Conservation (phyloP, 1,284 basidiomycete species). For the Acaromyces ingoldii region DNA sequence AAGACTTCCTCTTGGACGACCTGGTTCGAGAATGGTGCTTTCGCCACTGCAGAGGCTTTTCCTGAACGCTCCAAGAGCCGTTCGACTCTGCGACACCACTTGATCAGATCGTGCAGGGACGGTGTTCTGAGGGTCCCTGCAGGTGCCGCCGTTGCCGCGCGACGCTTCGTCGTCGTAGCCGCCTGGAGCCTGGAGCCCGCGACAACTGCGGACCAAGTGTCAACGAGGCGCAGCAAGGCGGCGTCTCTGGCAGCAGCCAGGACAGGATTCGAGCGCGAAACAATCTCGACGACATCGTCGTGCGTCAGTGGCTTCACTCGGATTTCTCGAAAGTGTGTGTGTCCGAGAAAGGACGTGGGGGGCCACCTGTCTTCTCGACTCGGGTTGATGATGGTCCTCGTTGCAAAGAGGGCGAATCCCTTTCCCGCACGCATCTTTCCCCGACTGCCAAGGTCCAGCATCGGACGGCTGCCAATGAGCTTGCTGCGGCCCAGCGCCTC, state of each 20-base stretch:
- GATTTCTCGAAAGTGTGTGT: conserved; percentile 56
- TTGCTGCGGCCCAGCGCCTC: conserved; percentile 68
- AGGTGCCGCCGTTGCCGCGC: no score
- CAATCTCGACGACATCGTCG: conserved; percentile 34
- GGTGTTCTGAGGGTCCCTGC: conserved; percentile 55
- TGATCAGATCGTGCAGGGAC: conserved; percentile 80
- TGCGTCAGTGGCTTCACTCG: conserved; percentile 21
- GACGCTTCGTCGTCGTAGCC: neutral
- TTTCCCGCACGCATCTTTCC: conserved; percentile 50
- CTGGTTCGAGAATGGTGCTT: conserved; percentile 60
- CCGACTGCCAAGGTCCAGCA: conserved; percentile 54
- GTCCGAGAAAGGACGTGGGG: conserved; percentile 63
- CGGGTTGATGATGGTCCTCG: conserved; percentile 38
- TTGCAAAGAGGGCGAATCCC: conserved; percentile 54
- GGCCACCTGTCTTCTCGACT: neutral
- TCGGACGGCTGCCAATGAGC: conserved; percentile 69
- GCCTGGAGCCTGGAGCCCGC: neutral
- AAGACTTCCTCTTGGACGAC: conserved; percentile 81
- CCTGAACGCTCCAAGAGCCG: conserved; percentile 51
- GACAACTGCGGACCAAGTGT: conserved; percentile 28
- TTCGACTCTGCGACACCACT: conserved; percentile 74
- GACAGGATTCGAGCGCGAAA: conserved; percentile 20
- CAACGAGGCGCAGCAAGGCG: conserved; percentile 24
- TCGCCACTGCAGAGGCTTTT: neutral
- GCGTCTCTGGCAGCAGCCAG: conserved; percentile 17